A percentile compares a stretch with the other conserved stretches of the same genome.
Conservation (phyloP, 2,329 filamentous ascomycete genomes). For the Talaromyces sp. region DNA sequence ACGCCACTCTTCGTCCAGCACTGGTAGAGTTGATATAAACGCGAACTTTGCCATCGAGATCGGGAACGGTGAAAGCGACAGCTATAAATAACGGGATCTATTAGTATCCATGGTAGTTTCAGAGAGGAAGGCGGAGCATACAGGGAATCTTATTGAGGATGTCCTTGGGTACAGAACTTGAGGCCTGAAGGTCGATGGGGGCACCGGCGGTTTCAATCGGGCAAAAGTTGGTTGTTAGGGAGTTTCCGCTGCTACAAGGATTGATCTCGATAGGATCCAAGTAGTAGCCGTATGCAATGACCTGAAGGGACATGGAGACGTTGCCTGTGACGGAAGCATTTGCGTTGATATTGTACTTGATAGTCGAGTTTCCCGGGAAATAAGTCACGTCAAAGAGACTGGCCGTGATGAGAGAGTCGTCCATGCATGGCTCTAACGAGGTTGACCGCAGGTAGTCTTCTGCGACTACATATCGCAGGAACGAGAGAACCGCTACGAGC, state of each 20-base stretch:
- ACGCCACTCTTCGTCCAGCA: conserved; percentile 65
- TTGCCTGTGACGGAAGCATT: conserved; percentile 12
- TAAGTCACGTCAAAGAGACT: conserved; percentile 13
- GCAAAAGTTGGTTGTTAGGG: conserved; percentile 12
- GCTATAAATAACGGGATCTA: conserved; percentile 30
- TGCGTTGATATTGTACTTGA: conserved; percentile 13
- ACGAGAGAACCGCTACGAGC: conserved; percentile 1
- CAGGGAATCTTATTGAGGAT: conserved; percentile 8
- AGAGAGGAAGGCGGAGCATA: neutral
- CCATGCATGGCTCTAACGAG: conserved; percentile 11
- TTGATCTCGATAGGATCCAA: conserved; percentile 8
- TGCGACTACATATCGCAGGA: conserved; percentile 4
- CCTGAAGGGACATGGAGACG: conserved; percentile 10
- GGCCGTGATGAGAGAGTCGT: conserved; percentile 12
- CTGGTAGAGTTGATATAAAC: conserved; percentile 72
- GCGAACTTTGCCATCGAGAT: conserved; percentile 79
- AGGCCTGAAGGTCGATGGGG: conserved; percentile 4
- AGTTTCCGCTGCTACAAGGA: conserved; percentile 9
- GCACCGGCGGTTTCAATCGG: conserved; percentile 12
- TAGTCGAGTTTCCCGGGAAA: conserved; percentile 8
- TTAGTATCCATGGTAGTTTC: neutral
- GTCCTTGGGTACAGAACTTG: conserved; percentile 4
- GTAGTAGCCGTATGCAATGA: conserved; percentile 14
- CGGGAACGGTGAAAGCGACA: conserved; percentile 84
- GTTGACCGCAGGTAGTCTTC: conserved; percentile 8